These are phyloP conservation scores for Daphne laureola DNA, from an alignment of 441 rosid species.

Conservation along the genomic window DNA sequence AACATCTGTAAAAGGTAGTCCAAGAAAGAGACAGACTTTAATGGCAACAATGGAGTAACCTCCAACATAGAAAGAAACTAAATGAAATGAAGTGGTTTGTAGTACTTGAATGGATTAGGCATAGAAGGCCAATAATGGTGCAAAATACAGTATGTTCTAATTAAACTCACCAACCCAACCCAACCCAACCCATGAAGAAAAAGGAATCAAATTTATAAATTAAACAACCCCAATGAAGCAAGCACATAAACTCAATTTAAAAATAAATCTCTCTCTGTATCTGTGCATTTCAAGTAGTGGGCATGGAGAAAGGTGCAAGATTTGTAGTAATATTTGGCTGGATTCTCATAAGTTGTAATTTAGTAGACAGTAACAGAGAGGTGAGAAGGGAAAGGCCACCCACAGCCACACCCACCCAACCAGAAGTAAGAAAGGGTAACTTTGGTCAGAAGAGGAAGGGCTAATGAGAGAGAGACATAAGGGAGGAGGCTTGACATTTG, in stretches of 20 bases:
- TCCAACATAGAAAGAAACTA: no score
- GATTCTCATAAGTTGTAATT: neutral
- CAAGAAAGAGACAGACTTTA: no score
- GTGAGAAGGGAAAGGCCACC: constrained; percentile 8
- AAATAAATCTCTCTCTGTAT: no score
- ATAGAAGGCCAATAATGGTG: constrained; percentile 19
- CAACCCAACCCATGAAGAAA: constrained; percentile 20
- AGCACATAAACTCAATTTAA: no score
- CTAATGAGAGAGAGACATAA: no score
- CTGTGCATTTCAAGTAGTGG: constrained; percentile 15
- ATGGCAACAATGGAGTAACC: no score
- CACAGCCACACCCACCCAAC: no score
- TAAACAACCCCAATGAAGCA: neutral
- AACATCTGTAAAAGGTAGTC: no score
- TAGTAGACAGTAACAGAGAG: no score
- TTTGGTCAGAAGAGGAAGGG: constrained; percentile 12
- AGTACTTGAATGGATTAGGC: constrained; percentile 11
- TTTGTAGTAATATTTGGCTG: constrained; percentile 17
- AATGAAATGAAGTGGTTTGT: no score
- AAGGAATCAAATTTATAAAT: constrained; percentile 14
- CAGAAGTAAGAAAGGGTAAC: constrained; percentile 10
- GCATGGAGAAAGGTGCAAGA: constrained; percentile 7
- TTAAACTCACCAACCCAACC: constrained; percentile 17
- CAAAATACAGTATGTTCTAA: constrained; percentile 10
- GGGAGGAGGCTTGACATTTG: no score